Conservation (phyloP, 331 rosid species). For the Phaseolus coccineus region DNA sequence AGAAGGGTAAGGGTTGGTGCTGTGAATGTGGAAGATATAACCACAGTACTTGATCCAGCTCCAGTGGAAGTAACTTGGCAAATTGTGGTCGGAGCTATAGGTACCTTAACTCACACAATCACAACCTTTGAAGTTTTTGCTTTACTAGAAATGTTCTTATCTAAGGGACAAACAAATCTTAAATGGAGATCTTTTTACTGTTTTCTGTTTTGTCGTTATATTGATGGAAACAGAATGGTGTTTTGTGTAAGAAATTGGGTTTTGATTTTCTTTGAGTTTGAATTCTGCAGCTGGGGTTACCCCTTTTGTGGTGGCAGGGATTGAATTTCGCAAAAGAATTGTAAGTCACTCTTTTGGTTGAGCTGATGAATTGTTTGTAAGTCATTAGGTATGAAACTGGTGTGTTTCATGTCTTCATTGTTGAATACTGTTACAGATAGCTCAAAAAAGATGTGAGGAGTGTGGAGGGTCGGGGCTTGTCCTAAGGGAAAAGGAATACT, state of each 20-base stretch:
- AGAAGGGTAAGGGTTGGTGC: constrained; percentile 46
- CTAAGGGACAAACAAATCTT: neutral
- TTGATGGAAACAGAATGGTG: neutral
- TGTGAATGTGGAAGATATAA: constrained; percentile 54
- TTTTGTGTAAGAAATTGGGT: neutral
- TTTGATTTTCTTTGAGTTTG: constrained; percentile 18
- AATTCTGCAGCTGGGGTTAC: constrained; percentile 74
- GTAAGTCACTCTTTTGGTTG: constrained; percentile 55
- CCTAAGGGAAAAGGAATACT: constrained; percentile 62
- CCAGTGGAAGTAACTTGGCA: constrained; percentile 73
- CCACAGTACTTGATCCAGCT: constrained; percentile 54
- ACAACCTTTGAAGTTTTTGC: neutral
- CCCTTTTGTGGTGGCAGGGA: constrained; percentile 95
- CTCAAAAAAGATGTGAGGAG: constrained; percentile 70
- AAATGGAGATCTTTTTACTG: neutral
- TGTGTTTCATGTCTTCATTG: neutral
- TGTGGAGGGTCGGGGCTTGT: constrained; percentile 94
- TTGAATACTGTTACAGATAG: constrained; percentile 54
- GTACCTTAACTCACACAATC: neutral
- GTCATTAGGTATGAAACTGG: constrained; percentile 2
- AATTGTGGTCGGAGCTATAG: constrained; percentile 71
- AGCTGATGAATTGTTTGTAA: neutral
- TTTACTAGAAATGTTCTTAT: neutral
- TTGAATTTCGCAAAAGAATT: constrained; percentile 91
- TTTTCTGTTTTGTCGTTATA: neutral